These are phyloP conservation scores for Scedosporium aurantiacum DNA, from an alignment of 2,329 filamentous ascomycete species.

Conservation along the genomic window DNA sequence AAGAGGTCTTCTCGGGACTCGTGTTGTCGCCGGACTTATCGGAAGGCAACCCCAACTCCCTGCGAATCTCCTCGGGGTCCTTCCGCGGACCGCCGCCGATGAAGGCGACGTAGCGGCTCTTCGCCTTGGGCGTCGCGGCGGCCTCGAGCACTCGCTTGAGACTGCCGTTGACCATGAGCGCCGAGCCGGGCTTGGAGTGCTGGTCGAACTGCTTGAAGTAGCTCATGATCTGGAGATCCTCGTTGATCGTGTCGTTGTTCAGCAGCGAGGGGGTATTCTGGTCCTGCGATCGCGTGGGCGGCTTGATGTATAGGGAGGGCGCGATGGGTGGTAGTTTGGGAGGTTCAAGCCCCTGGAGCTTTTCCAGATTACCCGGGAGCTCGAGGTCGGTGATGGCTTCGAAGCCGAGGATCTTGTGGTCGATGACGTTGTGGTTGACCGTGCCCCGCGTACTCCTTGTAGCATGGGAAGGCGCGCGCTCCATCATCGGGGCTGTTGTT, in stretches of 20 bases:
- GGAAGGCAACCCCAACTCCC: conserved; percentile 36
- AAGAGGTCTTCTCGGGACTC: background rate
- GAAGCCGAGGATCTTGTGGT: conserved; percentile 47
- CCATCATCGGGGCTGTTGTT: conserved; percentile 40
- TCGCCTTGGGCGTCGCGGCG: conserved; percentile 35
- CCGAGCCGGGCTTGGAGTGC: conserved; percentile 40
- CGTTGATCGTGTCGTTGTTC: conserved; percentile 38
- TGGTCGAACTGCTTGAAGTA: conserved; percentile 46
- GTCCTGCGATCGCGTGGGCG: conserved; percentile 41
- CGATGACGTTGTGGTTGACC: conserved; percentile 41
- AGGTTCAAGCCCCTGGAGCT: conserved; percentile 41
- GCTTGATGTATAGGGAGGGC: conserved; percentile 48
- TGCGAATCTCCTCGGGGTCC: conserved; percentile 37
- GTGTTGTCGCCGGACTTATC: conserved; percentile 22
- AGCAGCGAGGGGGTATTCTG: conserved; percentile 44
- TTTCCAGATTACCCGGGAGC: conserved; percentile 45
- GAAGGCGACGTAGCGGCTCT: conserved; percentile 37
- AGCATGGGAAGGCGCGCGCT: conserved; percentile 52
- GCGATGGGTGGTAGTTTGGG: conserved; percentile 47
- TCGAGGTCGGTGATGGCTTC: conserved; percentile 51
- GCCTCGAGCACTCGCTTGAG: conserved; percentile 45
- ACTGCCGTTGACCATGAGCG: conserved; percentile 42
- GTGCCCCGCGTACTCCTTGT: conserved; percentile 51
- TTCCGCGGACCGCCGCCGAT: conserved; percentile 29
- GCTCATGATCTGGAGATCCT: conserved; percentile 47